A percentile compares a stretch with the other conserved stretches of the same genome.
These are phyloP conservation scores for Inga oerstediana DNA, from an alignment of 306 rosid genomes.

Conservation along the genomic window DNA sequence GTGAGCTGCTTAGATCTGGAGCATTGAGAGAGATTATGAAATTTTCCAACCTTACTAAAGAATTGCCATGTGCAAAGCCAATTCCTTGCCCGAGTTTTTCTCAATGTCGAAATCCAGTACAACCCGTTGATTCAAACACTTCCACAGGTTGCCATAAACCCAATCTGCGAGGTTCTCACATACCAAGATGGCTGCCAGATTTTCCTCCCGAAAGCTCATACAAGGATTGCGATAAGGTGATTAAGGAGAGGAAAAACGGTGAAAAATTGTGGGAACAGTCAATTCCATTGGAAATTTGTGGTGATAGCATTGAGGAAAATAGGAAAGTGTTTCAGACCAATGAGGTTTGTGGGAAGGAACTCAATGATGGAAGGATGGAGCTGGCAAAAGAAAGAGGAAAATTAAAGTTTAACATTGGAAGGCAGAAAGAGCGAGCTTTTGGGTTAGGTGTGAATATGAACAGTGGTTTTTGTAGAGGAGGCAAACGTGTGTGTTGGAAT, in stretches of 20 bases:
- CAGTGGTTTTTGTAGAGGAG: conserved; percentile 46
- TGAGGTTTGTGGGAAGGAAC: conserved; percentile 34
- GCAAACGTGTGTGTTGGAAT: conserved; percentile 54
- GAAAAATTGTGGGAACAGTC: conserved; percentile 70
- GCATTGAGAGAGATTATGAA: conserved; percentile 51
- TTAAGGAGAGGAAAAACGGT: conserved; percentile 49
- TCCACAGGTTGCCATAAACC: background rate
- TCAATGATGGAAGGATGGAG: conserved; percentile 27
- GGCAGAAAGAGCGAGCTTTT: conserved; percentile 20
- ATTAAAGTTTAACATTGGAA: conserved; percentile 62
- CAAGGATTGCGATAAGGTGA: conserved; percentile 14
- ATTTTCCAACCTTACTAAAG: conserved; percentile 37
- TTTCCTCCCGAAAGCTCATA: conserved; percentile 44
- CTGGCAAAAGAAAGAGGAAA: conserved; percentile 42
- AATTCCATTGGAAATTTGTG: conserved; percentile 8
- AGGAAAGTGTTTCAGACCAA: background rate
- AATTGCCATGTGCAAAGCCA: conserved; percentile 58
- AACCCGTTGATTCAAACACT: conserved; percentile 26
- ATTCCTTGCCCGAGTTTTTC: conserved; percentile 36
- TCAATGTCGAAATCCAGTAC: conserved; percentile 2
- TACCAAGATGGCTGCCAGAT: conserved; percentile 76
- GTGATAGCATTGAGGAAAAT: conserved; percentile 13
- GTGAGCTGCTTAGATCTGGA: conserved; percentile 45
- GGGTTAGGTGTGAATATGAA: conserved; percentile 39
- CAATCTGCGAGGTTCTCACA: conserved; percentile 34